Percentiles rank a stretch among this genome's conserved stretches.
Conservation (phyloP, 1,284 basidiomycete species). For the Puccinia hordei region DNA sequence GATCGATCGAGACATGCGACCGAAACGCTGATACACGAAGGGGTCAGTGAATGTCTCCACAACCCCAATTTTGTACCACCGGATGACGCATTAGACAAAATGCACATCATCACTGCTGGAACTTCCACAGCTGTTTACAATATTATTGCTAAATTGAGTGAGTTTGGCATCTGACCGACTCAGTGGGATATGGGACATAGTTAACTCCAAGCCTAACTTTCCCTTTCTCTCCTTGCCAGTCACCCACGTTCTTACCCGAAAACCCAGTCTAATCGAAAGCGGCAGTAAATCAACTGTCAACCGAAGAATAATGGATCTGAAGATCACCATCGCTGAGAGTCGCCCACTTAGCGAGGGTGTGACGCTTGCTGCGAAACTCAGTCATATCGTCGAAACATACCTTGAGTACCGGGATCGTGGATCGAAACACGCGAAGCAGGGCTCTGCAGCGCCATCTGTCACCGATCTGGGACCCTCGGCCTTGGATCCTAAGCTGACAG, state of each 20-base stretch:
- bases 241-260: constrained; percentile 36
- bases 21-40: constrained; percentile 28
- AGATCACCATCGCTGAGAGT: constrained; percentile 44
- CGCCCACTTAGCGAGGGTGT: constrained; percentile 47
- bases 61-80: constrained; percentile 30
- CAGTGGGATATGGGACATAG: not conserved
- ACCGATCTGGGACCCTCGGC: constrained; percentile 33
- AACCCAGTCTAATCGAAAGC: constrained; percentile 13
- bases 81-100: constrained; percentile 34
- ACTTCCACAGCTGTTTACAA: constrained; percentile 38
- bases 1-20: constrained; percentile 43
- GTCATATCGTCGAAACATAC: constrained; percentile 22
- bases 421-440: constrained; percentile 23
- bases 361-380: constrained; percentile 35
- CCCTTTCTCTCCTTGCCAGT: constrained; percentile 9
- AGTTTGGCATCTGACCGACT: not conserved
- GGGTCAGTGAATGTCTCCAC: constrained; percentile 38
- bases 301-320: constrained; percentile 42
- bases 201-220: not conserved
- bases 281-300: constrained; percentile 25
- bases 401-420: constrained; percentile 23
- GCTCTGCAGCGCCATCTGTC: constrained; percentile 33
- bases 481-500: constrained; percentile 18
- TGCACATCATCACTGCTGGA: constrained; percentile 44
- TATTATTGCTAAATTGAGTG: constrained; percentile 41